Evolutionary conservation across 2,329 filamentous ascomycete genomes (phyloP).

Genomic region (Penicillium rolfsii): DNA sequence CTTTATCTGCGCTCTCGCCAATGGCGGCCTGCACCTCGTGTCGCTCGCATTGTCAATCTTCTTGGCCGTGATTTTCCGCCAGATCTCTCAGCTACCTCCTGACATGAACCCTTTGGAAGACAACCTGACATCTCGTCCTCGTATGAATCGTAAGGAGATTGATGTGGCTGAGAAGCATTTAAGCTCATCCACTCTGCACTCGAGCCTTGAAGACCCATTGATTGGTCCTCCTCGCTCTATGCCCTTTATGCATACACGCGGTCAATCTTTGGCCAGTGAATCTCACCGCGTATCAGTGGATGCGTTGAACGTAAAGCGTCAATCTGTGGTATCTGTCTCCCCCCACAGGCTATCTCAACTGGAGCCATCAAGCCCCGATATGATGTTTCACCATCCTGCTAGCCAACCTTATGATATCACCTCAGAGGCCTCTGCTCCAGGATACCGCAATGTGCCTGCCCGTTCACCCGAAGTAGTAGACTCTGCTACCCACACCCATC

Average conservation of each 20-base stretch:
- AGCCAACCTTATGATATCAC: slow-evolving; percentile 37
- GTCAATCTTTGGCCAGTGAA: slow-evolving; percentile 62
- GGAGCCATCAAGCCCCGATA: slow-evolving; percentile 37
- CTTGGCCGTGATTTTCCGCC: slow-evolving; percentile 76
- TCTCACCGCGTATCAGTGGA: slow-evolving; percentile 57
- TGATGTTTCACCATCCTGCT: slow-evolving; percentile 33
- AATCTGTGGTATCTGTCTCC: slow-evolving; percentile 55
- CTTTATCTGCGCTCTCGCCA: slow-evolving; percentile 68
- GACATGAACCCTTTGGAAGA: slow-evolving; percentile 95
- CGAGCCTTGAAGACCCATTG: slow-evolving; percentile 47
- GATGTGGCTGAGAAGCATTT: slow-evolving; percentile 66
- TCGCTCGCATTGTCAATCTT: slow-evolving; percentile 74
- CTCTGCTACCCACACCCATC: slow-evolving; percentile 36
- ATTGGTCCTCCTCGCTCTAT: slow-evolving; percentile 57
- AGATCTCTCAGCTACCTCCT: slow-evolving; percentile 79
- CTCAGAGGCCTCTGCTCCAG: slow-evolving; percentile 32
- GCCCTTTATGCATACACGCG: slow-evolving; percentile 79
- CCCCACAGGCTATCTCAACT: slow-evolving; percentile 37
- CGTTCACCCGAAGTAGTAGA: slow-evolving; percentile 37
- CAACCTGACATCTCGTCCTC: slow-evolving; percentile 72
- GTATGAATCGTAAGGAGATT: slow-evolving; percentile 72
- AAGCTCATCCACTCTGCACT: slow-evolving; percentile 54
- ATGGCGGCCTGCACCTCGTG: slow-evolving; percentile 69
- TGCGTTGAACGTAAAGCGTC: slow-evolving; percentile 47
- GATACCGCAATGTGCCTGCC: slow-evolving; percentile 32